Evolutionary conservation across 768 basidiomycete genomes (phyloP).

Genomic region (Suillus ampliporus): DNA sequence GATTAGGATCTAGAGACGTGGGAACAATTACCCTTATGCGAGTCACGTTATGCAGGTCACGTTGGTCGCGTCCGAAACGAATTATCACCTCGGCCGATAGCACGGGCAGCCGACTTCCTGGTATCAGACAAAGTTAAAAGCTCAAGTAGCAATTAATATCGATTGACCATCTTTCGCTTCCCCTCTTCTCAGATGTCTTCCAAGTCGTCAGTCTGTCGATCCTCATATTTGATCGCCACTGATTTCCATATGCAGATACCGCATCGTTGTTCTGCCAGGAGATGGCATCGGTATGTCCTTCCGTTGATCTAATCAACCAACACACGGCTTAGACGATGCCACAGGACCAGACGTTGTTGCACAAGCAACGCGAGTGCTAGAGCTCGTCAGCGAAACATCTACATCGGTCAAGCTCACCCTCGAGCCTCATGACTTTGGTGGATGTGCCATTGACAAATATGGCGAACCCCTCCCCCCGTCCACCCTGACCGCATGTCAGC

Average conservation of each 20-base stretch:
- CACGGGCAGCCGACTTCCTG: not conserved
- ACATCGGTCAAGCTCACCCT: constrained; percentile 74
- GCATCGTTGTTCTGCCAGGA: constrained; percentile 89
- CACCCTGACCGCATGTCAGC: constrained; percentile 87
- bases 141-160: constrained; percentile 8
- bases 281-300: constrained; percentile 87
- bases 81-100: constrained; percentile 13
- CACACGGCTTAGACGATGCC: not conserved
- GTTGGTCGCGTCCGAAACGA: not conserved
- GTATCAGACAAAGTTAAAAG: not conserved
- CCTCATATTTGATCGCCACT: constrained; percentile 17
- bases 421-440: constrained; percentile 83
- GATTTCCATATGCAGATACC: constrained; percentile 59
- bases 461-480: constrained; percentile 86
- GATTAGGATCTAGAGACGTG: constrained; percentile 4
- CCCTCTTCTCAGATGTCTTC: constrained; percentile 40
- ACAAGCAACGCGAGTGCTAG: constrained; percentile 84
- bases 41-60: not conserved
- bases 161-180: not conserved
- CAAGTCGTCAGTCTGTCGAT: constrained; percentile 45
- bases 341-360: constrained; percentile 89
- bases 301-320: not conserved
- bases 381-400: constrained; percentile 67
- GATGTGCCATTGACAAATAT: constrained; percentile 86
- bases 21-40: constrained; percentile 12